These are phyloP conservation scores for Laguncularia racemosa DNA, from an alignment of 345 rosid species.

Conservation along the genomic window DNA sequence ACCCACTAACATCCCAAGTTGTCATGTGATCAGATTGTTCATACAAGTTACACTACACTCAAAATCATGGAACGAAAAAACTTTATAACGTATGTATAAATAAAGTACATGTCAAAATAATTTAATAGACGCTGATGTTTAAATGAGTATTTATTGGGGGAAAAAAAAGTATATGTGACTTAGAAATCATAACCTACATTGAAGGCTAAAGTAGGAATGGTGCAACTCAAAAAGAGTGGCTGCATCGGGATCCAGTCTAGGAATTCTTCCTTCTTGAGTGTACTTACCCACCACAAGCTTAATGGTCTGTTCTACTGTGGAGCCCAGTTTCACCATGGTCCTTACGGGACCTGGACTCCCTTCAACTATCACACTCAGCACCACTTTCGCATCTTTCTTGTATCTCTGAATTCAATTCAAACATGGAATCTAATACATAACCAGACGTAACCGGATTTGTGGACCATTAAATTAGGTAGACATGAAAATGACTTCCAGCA, in stretches of 20 bases:
- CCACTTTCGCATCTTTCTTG: slow-evolving; percentile 54
- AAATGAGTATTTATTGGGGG: too few relatives aligned
- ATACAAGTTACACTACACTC: too few relatives aligned
- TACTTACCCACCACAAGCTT: slow-evolving; percentile 54
- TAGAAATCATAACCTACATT: slow-evolving; percentile 24
- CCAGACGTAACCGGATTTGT: neutral
- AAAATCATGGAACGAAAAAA: too few relatives aligned
- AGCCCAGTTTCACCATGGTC: slow-evolving; percentile 58
- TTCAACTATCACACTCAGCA: slow-evolving; percentile 73
- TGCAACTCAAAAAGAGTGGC: slow-evolving; percentile 45
- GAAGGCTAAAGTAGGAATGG: slow-evolving; percentile 71
- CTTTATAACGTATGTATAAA: too few relatives aligned
- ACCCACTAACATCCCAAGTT: too few relatives aligned
- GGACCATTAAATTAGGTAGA: neutral
- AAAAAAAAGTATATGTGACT: neutral
- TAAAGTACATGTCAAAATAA: too few relatives aligned
- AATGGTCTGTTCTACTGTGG: slow-evolving; percentile 58
- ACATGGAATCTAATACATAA: too few relatives aligned
- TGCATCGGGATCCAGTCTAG: slow-evolving; percentile 35
- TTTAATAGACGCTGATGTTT: too few relatives aligned
- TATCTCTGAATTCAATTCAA: slow-evolving; percentile 1
- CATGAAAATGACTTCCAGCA: too few relatives aligned
- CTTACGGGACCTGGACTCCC: slow-evolving; percentile 90
- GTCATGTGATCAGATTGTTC: too few relatives aligned
- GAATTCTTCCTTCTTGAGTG: slow-evolving; percentile 54